Evolutionary conservation across 2,329 filamentous ascomycete genomes (phyloP).

Genomic region (Colletotrichum somersetense): DNA sequence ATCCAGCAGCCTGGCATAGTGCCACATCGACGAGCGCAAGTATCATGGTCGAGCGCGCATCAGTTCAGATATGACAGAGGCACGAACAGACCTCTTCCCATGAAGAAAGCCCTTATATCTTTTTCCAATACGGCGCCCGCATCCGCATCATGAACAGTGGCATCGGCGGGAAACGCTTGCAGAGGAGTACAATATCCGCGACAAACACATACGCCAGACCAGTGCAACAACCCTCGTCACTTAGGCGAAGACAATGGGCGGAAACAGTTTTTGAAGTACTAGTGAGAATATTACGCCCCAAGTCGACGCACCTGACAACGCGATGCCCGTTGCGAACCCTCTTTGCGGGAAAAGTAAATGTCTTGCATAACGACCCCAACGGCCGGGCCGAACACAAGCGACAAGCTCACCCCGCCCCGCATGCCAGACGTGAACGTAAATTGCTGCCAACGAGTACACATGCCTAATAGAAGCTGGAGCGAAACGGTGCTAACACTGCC

Average conservation of each 20-base stretch:
- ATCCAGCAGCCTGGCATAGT: too few relatives aligned
- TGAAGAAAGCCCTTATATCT: too few relatives aligned
- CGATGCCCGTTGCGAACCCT: not conserved
- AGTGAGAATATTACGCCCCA: too few relatives aligned
- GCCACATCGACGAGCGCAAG: too few relatives aligned
- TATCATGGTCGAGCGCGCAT: too few relatives aligned
- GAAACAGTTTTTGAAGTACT: too few relatives aligned
- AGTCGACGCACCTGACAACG: not conserved
- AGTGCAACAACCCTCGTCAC: not conserved
- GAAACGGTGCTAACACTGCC: too few relatives aligned
- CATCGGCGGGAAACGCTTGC: constrained; percentile 1
- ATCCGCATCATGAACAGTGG: not conserved
- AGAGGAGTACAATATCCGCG: too few relatives aligned
- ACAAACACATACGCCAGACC: not conserved
- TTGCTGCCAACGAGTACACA: too few relatives aligned
- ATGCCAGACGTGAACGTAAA: not conserved
- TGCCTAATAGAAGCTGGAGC: too few relatives aligned
- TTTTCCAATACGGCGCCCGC: not conserved
- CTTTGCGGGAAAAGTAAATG: not conserved
- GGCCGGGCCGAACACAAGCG: not conserved
- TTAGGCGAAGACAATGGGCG: not conserved
- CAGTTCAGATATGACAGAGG: too few relatives aligned
- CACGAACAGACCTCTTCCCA: too few relatives aligned
- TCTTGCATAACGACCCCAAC: not conserved
- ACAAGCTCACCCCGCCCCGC: not conserved